Evolutionary conservation across 352 stramenopile species (phyloP).

Genomic region (Phytopythium cucurbitacearum): DNA sequence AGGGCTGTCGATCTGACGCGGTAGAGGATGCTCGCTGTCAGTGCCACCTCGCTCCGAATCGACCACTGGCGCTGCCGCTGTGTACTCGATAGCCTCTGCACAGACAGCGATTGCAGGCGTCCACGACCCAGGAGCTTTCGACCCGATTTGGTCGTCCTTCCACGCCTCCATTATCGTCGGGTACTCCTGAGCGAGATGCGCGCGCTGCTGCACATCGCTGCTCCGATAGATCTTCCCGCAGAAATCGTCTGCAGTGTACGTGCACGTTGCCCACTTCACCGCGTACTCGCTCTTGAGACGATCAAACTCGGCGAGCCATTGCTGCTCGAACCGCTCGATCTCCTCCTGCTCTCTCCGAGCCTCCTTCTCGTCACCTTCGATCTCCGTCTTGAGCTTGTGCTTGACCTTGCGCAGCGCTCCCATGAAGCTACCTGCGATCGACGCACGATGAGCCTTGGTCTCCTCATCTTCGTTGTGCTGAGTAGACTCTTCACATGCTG

Average conservation of each 20-base stretch:
- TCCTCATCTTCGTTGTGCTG: background rate
- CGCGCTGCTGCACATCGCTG: constrained; percentile 39
- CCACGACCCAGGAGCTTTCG: constrained; percentile 34
- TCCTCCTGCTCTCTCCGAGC: constrained; percentile 32
- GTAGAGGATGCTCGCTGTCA: background rate
- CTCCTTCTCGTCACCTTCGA: constrained; percentile 34
- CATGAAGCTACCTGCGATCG: constrained; percentile 35
- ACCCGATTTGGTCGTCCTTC: constrained; percentile 20
- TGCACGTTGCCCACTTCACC: constrained; percentile 62
- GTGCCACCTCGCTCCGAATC: constrained; percentile 8
- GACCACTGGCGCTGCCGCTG: constrained; percentile 13
- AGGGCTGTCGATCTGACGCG: constrained; percentile 22
- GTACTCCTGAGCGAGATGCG: constrained; percentile 40
- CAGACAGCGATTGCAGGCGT: constrained; percentile 19
- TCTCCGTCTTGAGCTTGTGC: constrained; percentile 51
- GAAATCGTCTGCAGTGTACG: constrained; percentile 62
- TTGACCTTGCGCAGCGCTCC: constrained; percentile 53
- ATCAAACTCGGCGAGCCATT: constrained; percentile 61
- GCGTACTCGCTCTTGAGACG: constrained; percentile 36
- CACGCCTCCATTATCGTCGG: constrained; percentile 57
- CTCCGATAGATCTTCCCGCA: constrained; percentile 57
- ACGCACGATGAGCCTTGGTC: constrained; percentile 2
- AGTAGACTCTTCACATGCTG: background rate
- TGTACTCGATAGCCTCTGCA: constrained; percentile 13
- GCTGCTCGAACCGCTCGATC: constrained; percentile 40